Conservation (phyloP, 768 basidiomycete species). For the Peribolospora kevripleyi region DNA sequence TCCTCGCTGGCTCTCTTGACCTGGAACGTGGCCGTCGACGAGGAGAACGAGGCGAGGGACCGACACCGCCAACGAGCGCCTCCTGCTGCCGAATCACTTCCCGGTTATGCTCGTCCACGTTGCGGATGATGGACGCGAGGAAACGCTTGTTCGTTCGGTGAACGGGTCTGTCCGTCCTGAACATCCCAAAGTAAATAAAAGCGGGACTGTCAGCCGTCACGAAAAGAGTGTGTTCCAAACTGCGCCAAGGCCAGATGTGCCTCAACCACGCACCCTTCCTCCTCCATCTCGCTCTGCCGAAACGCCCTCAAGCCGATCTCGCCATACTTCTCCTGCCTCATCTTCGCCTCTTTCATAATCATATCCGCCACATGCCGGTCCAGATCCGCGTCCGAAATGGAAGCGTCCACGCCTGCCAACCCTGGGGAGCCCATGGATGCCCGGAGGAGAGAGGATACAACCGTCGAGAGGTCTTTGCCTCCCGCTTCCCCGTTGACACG, state of each 20-base stretch:
- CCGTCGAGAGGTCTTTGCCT: too few relatives aligned
- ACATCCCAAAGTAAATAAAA: background rate
- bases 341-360: conserved; percentile 75
- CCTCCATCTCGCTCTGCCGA: conserved; percentile 22
- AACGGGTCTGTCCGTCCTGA: conserved; percentile 16
- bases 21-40: background rate
- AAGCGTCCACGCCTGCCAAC: conserved; percentile 18
- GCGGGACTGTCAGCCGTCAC: background rate
- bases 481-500: too few relatives aligned
- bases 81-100: conserved; percentile 29
- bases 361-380: conserved; percentile 80
- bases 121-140: conserved; percentile 45
- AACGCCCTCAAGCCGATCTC: conserved; percentile 59
- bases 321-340: conserved; percentile 54
- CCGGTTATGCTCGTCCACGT: conserved; percentile 87
- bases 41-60: background rate
- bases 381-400: conserved; percentile 38
- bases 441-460: too few relatives aligned
- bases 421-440: conserved; percentile 5
- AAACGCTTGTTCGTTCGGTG: conserved; percentile 39
- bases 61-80: conserved; percentile 9
- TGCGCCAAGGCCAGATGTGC: too few relatives aligned
- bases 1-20: background rate
- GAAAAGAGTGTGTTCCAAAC: too few relatives aligned
- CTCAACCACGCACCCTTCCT: background rate